Base-by-base conservation (phyloP, 495 filamentous ascomycete species). In the Penicillium angulare region DNA sequence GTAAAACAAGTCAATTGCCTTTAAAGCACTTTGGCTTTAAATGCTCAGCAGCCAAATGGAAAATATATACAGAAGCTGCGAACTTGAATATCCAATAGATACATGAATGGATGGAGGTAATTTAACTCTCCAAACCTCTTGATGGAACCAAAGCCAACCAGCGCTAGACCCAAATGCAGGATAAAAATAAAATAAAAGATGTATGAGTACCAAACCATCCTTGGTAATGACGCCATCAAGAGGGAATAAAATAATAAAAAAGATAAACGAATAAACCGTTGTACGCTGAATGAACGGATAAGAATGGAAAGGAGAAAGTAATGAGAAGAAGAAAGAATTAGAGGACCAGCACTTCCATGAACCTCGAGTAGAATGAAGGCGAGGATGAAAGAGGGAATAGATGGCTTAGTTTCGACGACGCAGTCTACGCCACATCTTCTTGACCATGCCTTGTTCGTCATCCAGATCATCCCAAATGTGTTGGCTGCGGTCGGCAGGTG, bases 401-500 rank as follows among this genome's bases (percentile, higher is more conserved):
- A 5, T 23, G 8, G 56, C 49, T 54, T 73, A 78, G 55, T 50
- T 60, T 15, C 59, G 64, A 22, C 57, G 60, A 20, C 69, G 65
- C 20, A 74, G 42, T 52, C 63, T 77, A 43, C 70, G 76, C 82
- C 80, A 84, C 54, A 85, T 68, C 55, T 76, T 80, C 63, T 67
- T 80, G 38, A 84, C 63, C 29, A 74, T 61, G n/a, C 71, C 68
- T 43, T 62, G 60, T 21, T 76, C 74, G 40, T 75, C 71, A 42
- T 75, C 69, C 16, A 66, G 50, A 24, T 66, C 57, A 21, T 77
- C 71, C 78, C 75, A 76, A 42, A 77, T 65, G 43, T 72, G 65
- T 33, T 55, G 57, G 43, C 64, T 67, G 56, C 79, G 69, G 44
- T 79, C 71, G 29, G 65, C 61, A 9, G 74, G 68, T 3, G 77